Conservation (phyloP, 306 rosid species). For the Inga leiocalycina region DNA sequence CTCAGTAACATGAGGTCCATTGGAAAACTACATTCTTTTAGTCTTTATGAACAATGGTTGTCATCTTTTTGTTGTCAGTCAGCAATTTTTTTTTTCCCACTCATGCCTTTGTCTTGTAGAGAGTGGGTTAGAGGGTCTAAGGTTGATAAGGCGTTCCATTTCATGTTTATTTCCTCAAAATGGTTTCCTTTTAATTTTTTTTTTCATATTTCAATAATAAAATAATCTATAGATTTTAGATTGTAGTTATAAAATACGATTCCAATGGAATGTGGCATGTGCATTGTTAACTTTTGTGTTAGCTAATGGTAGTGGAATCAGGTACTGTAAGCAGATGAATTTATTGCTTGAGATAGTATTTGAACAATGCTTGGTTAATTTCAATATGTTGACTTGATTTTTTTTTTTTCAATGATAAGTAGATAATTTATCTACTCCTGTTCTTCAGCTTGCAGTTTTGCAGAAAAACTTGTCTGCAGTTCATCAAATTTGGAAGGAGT, state of each 20-base stretch:
- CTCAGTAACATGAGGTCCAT: background rate
- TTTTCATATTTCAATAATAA: constrained; percentile 5
- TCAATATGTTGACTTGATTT: background rate
- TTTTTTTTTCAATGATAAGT: constrained; percentile 8
- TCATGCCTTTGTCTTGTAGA: constrained; percentile 8
- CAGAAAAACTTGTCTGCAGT: constrained; percentile 68
- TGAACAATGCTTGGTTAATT: constrained; percentile 11
- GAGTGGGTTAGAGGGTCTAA: background rate
- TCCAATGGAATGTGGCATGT: background rate
- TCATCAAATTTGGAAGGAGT: constrained; percentile 74
- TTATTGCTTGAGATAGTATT: constrained; percentile 9
- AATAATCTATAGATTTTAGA: constrained; percentile 2
- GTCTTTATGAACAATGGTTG: constrained; percentile 4
- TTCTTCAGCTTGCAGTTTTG: constrained; percentile 83
- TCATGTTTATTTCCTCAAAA: background rate
- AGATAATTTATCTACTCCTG: constrained; percentile 36
- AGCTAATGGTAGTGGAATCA: constrained; percentile 21
- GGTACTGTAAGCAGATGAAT: constrained; percentile 7
- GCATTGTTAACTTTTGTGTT: constrained; percentile 14
- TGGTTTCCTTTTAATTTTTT: background rate
- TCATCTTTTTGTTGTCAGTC: background rate
- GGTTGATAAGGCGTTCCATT: background rate
- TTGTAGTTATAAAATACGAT: background rate
- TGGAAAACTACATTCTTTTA: background rate
- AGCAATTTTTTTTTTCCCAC: background rate